Evolutionary conservation across 495 filamentous ascomycete species (phyloP).

Genomic region (Podospora australis): DNA sequence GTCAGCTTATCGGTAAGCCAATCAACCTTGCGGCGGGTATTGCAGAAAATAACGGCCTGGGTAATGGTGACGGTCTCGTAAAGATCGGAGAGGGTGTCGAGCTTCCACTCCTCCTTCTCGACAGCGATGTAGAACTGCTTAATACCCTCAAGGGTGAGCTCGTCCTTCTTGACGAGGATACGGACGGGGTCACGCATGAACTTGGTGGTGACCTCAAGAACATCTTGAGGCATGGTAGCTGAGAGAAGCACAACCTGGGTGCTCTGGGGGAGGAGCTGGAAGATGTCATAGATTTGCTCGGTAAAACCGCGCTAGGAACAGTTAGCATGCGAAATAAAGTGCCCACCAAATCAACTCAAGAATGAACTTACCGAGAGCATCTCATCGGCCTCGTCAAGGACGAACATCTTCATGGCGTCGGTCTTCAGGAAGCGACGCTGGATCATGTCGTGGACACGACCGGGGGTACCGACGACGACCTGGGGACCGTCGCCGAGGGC

Average conservation of each 20-base stretch:
- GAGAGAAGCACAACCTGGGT: constrained; percentile 98
- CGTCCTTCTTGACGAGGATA: constrained; percentile 99
- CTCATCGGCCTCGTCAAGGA: constrained; percentile 97
- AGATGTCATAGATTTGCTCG: constrained; percentile 99
- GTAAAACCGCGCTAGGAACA: constrained; percentile 77
- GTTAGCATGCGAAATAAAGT: constrained; percentile 7
- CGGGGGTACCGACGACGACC: constrained; percentile 92
- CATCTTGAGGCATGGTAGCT: constrained; percentile 94
- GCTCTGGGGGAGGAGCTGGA: constrained; percentile 88
- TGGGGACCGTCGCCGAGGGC: constrained; percentile 96
- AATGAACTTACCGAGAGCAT: constrained; percentile 63
- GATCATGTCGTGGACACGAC: constrained; percentile 98
- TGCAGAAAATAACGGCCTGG: constrained; percentile 99
- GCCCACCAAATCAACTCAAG: neutral
- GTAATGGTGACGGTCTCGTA: constrained; percentile 99
- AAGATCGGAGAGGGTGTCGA: constrained; percentile 98
- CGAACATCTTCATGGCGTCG: constrained; percentile 96
- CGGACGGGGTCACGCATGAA: constrained; percentile 99
- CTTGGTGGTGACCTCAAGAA: constrained; percentile 98
- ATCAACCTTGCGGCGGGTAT: constrained; percentile 98
- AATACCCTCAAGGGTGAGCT: constrained; percentile 94
- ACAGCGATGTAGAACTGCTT: constrained; percentile 99
- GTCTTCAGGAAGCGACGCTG: constrained; percentile 90
- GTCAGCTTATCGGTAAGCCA: constrained; percentile 99
- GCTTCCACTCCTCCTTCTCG: constrained; percentile 99